A percentile compares a stretch with the other conserved stretches of the same genome.
These are phyloP conservation scores for Pachyrhizus erosus DNA, from an alignment of 306 rosid species.

Conservation along the genomic window DNA sequence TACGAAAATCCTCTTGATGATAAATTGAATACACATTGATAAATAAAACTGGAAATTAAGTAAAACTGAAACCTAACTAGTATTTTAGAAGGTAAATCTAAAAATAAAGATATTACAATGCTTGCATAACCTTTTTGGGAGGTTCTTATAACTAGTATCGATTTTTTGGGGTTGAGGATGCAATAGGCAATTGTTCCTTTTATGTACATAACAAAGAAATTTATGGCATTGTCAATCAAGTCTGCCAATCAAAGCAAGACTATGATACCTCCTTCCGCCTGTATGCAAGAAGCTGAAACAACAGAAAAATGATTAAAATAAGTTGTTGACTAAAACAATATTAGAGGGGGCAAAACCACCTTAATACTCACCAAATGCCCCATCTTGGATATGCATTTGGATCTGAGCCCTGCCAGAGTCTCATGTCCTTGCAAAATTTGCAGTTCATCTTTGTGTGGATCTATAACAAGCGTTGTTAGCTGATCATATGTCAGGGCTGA, in stretches of 20 bases:
- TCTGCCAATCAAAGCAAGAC: conserved; percentile 7
- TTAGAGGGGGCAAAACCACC: background rate
- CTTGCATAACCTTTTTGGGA: conserved; percentile 27
- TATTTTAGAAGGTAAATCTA: conserved; percentile 28
- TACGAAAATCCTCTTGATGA: background rate
- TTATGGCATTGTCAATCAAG: conserved; percentile 35
- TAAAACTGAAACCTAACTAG: conserved; percentile 34
- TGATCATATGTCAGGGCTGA: conserved; percentile 26
- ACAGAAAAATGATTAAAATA: conserved; percentile 25
- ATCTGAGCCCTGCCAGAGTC: conserved; percentile 69
- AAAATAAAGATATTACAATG: conserved; percentile 13
- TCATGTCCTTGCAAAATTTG: conserved; percentile 71
- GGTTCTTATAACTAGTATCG: conserved; percentile 32
- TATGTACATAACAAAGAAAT: conserved; percentile 34
- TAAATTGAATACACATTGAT: background rate
- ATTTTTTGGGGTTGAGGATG: conserved; percentile 9
- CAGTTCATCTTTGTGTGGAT: conserved; percentile 67
- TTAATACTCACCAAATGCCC: conserved; percentile 70
- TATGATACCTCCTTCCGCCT: conserved; percentile 58
- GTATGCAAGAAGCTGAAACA: conserved; percentile 84
- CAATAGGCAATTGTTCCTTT: conserved; percentile 29
- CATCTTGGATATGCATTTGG: conserved; percentile 60
- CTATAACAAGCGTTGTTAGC: conserved; percentile 48
- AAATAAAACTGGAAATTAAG: background rate
- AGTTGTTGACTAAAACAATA: background rate